A percentile compares a stretch with the other conserved stretches of the same genome.
These are phyloP conservation scores for Verticillium isaacii DNA, from an alignment of 2,329 filamentous ascomycete genomes.

Conservation along the genomic window DNA sequence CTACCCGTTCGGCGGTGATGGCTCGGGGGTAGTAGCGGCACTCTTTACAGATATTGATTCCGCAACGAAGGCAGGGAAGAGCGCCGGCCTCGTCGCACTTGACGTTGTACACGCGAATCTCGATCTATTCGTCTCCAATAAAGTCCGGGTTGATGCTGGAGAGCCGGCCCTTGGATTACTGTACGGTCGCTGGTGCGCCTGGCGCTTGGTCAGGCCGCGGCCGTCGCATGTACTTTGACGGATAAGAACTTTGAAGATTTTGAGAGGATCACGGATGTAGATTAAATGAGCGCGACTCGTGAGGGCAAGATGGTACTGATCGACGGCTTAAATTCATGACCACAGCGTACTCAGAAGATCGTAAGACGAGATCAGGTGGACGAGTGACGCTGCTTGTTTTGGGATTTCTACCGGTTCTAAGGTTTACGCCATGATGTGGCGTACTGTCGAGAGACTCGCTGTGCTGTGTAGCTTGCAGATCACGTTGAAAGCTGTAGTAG, in stretches of 20 bases:
- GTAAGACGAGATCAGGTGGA: conserved; percentile 2
- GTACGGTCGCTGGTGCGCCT: background rate
- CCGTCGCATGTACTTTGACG: conserved; percentile 8
- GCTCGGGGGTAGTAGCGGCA: conserved; percentile 6
- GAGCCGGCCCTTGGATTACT: background rate
- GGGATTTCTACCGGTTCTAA: background rate
- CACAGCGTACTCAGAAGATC: conserved; percentile 6
- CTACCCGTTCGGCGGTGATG: background rate
- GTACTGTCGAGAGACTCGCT: too few species aligned
- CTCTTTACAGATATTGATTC: conserved; percentile 9
- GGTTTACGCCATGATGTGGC: too few species aligned
- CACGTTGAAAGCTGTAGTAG: too few species aligned
- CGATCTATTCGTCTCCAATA: conserved; percentile 4
- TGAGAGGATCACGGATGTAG: conserved; percentile 1
- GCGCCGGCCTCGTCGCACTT: conserved; percentile 5
- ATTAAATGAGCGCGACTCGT: conserved; percentile 3
- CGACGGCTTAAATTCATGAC: conserved; percentile 2
- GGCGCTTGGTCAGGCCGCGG: conserved; percentile 5
- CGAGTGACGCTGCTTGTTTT: background rate
- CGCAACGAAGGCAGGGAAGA: conserved; percentile 2
- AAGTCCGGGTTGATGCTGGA: background rate
- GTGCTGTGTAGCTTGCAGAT: too few species aligned
- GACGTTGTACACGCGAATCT: conserved; percentile 7
- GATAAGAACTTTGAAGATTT: conserved; percentile 6
- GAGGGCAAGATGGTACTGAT: conserved; percentile 6